Conservation (phyloP, 2,329 filamentous ascomycete species). For the Fusarium compactum region DNA sequence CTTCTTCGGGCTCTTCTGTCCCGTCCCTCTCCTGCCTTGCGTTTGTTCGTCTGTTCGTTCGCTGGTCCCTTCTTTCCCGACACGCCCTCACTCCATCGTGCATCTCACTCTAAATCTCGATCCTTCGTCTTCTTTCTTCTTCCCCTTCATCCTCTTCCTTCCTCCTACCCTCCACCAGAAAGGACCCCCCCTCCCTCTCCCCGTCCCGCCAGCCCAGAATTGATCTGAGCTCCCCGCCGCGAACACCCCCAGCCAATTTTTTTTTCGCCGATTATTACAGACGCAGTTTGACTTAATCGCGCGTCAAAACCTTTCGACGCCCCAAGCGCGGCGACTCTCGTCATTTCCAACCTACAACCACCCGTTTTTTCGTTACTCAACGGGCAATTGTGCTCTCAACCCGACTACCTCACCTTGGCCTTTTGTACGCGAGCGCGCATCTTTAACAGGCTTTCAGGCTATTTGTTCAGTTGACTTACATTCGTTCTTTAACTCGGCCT, state of each 20-base stretch:
- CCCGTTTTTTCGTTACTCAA: constrained; percentile 11
- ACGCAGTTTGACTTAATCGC: constrained; percentile 49
- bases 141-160: constrained; percentile 13
- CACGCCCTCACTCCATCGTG: constrained; percentile 43
- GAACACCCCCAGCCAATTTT: constrained; percentile 40
- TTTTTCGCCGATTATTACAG: constrained; percentile 44
- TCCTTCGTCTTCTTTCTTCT: constrained; percentile 32
- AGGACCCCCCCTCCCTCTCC: constrained; percentile 9
- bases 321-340: constrained; percentile 48
- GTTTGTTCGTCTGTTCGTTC: not conserved
- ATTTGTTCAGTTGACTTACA: constrained; percentile 8
- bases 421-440: constrained; percentile 24
- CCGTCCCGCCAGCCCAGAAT: constrained; percentile 20
- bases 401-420: constrained; percentile 3
- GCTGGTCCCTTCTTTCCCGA: constrained; percentile 11
- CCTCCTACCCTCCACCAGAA: constrained; percentile 22
- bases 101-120: constrained; percentile 41
- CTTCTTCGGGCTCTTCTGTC: constrained; percentile 2
- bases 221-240: constrained; percentile 49
- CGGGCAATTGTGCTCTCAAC: constrained; percentile 6
- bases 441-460: constrained; percentile 26
- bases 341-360: constrained; percentile 36
- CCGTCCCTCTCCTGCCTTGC: constrained; percentile 12
- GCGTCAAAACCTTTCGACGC: constrained; percentile 49
- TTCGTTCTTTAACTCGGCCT: constrained; percentile 17